Percentiles rank a stretch among this genome's conserved stretches.
Evolutionary conservation across 345 rosid species (phyloP).

Genomic region (Citrus cavaleriei): DNA sequence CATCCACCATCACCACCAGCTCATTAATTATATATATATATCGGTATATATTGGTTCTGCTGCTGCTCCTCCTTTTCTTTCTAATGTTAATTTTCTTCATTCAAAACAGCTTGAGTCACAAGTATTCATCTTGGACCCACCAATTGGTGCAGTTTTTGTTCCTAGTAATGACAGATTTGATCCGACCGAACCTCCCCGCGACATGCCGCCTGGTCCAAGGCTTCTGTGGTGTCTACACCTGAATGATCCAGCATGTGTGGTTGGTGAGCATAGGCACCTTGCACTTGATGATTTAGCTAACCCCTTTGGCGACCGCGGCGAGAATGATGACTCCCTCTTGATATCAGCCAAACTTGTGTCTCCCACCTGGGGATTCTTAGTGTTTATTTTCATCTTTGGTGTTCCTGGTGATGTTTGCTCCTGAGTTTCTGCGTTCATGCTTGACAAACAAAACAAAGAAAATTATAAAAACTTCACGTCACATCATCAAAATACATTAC

Average conservation of each 20-base stretch:
- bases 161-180: constrained; percentile 55
- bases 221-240: constrained; percentile 65
- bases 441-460: background rate
- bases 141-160: constrained; percentile 13
- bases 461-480: background rate
- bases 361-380: background rate
- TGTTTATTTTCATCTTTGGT: background rate
- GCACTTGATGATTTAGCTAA: constrained; percentile 1
- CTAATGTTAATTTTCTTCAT: no score
- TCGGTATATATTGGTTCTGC: no score
- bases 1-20: background rate
- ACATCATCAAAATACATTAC: background rate
- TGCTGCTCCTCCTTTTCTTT: no score
- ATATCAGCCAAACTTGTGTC: background rate
- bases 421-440: background rate
- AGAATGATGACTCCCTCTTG: constrained; percentile 10
- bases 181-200: constrained; percentile 55
- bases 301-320: background rate
- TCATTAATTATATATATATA: no score
- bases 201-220: constrained; percentile 25
- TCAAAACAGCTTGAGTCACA: background rate
- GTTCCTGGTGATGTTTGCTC: background rate
- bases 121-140: constrained; percentile 1
- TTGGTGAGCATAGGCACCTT: constrained; percentile 75
- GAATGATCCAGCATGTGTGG: constrained; percentile 74